A percentile compares a stretch with the other conserved stretches of the same genome.
These are phyloP conservation scores for Triticum urartu DNA, from an alignment of 176 grass and related monocot species.

Conservation along the genomic window DNA sequence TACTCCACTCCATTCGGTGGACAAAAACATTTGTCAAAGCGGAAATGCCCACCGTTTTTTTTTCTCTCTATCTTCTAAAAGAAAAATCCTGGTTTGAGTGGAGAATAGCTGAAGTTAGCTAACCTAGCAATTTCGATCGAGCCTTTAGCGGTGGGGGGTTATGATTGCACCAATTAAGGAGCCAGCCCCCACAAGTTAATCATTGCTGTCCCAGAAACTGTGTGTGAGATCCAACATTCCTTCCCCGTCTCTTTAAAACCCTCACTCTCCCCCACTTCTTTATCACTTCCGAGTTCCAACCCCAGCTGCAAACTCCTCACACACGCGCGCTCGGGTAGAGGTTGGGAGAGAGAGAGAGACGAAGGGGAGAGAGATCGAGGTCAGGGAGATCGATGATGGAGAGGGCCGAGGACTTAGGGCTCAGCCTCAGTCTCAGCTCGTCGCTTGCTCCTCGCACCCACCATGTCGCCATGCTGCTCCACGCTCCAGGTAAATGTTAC, in stretches of 20 bases:
- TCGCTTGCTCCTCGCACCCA: conserved; percentile 37
- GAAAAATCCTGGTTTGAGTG: conserved; percentile 25
- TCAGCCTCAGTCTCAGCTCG: conserved; percentile 78
- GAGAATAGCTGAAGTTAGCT: conserved; percentile 62
- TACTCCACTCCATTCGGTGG: conserved; percentile 28
- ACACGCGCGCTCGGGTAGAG: not conserved
- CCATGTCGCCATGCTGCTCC: conserved; percentile 51
- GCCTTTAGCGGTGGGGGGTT: conserved; percentile 43
- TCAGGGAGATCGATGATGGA: conserved; percentile 46
- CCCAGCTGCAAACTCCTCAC: not conserved
- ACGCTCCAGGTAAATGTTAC: conserved; percentile 42
- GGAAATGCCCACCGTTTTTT: conserved; percentile 14
- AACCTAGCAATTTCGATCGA: conserved; percentile 32
- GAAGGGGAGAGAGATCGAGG: not conserved
- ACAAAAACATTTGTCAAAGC: conserved; percentile 28
- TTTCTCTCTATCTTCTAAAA: not conserved
- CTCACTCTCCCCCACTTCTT: conserved; percentile 51
- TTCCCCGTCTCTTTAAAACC: conserved; percentile 55
- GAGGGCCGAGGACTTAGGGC: conserved; percentile 62
- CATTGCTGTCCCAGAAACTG: conserved; percentile 53
- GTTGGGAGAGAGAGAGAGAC: not conserved
- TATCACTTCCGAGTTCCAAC: conserved; percentile 45
- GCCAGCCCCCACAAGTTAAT: conserved; percentile 51
- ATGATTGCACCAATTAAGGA: conserved; percentile 78
- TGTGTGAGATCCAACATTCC: conserved; percentile 64